Evolutionary conservation across 345 rosid species (phyloP).

Genomic region (Clarkia xantiana): DNA sequence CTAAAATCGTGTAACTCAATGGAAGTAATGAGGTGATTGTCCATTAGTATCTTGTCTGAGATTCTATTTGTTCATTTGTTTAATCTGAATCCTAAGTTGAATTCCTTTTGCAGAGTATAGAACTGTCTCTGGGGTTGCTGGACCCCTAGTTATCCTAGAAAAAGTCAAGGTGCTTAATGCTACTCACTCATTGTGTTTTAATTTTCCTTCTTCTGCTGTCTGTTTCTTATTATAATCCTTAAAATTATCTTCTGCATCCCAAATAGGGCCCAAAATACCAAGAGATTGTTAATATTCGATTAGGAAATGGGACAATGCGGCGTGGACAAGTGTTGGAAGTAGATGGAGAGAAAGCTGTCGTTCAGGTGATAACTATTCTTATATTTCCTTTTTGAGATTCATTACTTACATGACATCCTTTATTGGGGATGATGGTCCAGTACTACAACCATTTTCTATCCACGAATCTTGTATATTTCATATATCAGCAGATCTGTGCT

Average conservation of each 20-base stretch:
- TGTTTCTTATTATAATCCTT: constrained; percentile 1
- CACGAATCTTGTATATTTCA: too few relatives aligned
- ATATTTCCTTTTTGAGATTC: neutral
- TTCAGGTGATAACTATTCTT: constrained; percentile 42
- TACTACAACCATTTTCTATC: too few relatives aligned
- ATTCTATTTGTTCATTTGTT: constrained; percentile 6
- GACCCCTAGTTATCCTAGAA: constrained; percentile 85
- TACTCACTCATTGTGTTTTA: neutral
- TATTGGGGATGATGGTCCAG: neutral
- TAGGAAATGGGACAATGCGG: constrained; percentile 85
- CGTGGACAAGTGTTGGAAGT: constrained; percentile 98
- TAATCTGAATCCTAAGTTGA: neutral
- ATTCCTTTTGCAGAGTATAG: constrained; percentile 51
- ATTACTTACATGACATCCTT: constrained; percentile 1
- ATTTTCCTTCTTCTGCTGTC: neutral
- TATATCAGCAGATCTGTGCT: too few relatives aligned
- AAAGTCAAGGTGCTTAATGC: constrained; percentile 66
- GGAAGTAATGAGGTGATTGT: too few relatives aligned
- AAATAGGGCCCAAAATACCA: constrained; percentile 89
- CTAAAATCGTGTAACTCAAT: too few relatives aligned
- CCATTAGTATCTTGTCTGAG: neutral
- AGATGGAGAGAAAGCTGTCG: constrained; percentile 97
- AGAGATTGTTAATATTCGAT: constrained; percentile 86
- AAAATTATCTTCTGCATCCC: constrained; percentile 2
- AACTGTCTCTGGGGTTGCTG: constrained; percentile 96